A percentile compares a stretch with the other conserved stretches of the same genome.
phyloP scores from a whole-genome alignment of 176 grass and related monocot species.

The Avena atlantica region DNA sequence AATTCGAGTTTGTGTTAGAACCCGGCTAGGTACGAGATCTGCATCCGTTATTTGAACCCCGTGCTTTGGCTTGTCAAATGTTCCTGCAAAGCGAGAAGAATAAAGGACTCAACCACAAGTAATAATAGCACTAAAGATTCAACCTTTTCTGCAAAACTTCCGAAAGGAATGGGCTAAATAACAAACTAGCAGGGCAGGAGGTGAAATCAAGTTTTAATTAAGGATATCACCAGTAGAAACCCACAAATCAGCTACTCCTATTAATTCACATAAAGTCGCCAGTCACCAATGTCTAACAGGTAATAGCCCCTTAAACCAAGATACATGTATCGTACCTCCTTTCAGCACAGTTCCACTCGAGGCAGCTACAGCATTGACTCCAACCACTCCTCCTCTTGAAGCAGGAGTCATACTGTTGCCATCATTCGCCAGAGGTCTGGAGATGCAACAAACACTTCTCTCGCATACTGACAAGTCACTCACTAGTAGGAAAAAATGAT shows the following conservation, averaged over 20 bases:
- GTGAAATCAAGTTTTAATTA: not conserved
- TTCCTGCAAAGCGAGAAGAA: slow-evolving; percentile 27
- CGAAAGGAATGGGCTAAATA: not conserved
- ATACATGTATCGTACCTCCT: slow-evolving; percentile 10
- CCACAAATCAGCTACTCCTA: not conserved
- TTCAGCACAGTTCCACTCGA: not conserved
- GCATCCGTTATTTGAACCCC: not conserved
- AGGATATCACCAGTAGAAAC: not conserved
- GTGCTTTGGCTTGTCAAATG: not conserved
- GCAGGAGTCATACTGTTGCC: not conserved
- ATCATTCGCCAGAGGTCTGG: not conserved
- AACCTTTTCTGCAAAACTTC: not conserved
- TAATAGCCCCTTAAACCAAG: slow-evolving; percentile 1
- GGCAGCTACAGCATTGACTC: not conserved
- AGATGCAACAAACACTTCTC: not conserved
- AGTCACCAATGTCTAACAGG: not conserved
- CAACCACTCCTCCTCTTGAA: not conserved
- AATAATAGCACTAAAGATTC: not conserved
- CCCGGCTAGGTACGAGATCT: not conserved
- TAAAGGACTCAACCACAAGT: slow-evolving; percentile 19
- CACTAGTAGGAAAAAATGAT: slow-evolving; percentile 18
- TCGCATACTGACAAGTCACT: slow-evolving; percentile 10
- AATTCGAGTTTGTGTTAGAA: not conserved
- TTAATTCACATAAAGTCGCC: not conserved
- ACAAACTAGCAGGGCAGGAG: not conserved